These are phyloP conservation scores for Mycena chlorophos DNA, from an alignment of 768 basidiomycete species.

Conservation along the genomic window DNA sequence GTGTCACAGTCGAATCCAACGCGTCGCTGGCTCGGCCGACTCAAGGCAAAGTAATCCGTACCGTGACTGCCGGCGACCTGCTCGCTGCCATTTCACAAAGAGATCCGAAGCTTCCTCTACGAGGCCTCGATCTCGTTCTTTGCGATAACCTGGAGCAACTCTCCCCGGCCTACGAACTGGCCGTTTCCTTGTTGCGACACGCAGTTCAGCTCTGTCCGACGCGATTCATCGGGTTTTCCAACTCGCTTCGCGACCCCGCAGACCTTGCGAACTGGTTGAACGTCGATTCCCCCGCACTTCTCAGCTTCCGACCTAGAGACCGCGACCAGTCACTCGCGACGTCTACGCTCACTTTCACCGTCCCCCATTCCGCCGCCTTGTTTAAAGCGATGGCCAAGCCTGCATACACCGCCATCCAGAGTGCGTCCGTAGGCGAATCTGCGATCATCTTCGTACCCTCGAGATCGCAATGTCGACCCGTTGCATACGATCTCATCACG, in stretches of 20 bases:
- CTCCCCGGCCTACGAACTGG: slow-evolving; percentile 79
- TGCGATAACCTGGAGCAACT: slow-evolving; percentile 87
- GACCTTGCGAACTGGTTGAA: slow-evolving; percentile 85
- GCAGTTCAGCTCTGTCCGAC: slow-evolving; percentile 60
- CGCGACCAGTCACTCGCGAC: slow-evolving; percentile 77
- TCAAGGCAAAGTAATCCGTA: slow-evolving; percentile 49
- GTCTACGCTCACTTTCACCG: slow-evolving; percentile 75
- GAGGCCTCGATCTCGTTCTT: slow-evolving; percentile 63
- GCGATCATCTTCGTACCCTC: slow-evolving; percentile 90
- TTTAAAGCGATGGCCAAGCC: slow-evolving; percentile 94
- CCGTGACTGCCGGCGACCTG: slow-evolving; percentile 57
- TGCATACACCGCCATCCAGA: slow-evolving; percentile 71
- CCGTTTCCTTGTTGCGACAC: slow-evolving; percentile 68
- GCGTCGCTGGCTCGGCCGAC: slow-evolving; percentile 38
- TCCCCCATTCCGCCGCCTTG: slow-evolving; percentile 82
- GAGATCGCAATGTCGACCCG: slow-evolving; percentile 65
- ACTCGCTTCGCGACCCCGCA: slow-evolving; percentile 76
- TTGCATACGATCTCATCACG: slow-evolving; percentile 84
- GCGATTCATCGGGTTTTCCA: slow-evolving; percentile 76
- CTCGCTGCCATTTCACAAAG: slow-evolving; percentile 42
- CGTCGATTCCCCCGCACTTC: slow-evolving; percentile 60
- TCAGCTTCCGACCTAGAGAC: slow-evolving; percentile 79
- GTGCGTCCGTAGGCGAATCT: slow-evolving; percentile 43
- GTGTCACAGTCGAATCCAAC: slow-evolving; percentile 45
- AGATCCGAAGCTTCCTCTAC: slow-evolving; percentile 29